Percentiles rank a stretch among this genome's conserved stretches.
phyloP scores from a whole-genome alignment of 495 filamentous ascomycete species.

The Monascus purpureus region DNA sequence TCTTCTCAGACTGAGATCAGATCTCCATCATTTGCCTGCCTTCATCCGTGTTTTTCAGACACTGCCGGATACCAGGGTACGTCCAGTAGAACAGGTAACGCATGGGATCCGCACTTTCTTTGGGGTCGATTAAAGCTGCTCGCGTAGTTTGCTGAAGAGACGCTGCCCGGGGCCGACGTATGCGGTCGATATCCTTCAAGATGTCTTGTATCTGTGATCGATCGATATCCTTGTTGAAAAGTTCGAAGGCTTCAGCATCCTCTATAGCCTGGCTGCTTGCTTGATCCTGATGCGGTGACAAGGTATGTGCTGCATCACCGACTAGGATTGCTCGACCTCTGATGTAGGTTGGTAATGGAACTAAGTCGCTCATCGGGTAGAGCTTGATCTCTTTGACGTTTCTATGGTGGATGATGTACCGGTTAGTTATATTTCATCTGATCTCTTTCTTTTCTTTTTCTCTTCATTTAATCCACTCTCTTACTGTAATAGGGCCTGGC shows the following conservation, averaged over 20 bases:
- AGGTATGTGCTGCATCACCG: conserved; percentile 32
- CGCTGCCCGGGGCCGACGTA: conserved; percentile 10
- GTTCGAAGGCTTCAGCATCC: conserved; percentile 17
- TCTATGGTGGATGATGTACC: no score
- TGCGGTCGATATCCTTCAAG: conserved; percentile 8
- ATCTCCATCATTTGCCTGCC: conserved; percentile 13
- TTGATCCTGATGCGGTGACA: conserved; percentile 22
- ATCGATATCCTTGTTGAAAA: conserved; percentile 3
- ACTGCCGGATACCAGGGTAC: not conserved
- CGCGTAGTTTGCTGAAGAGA: conserved; percentile 1
- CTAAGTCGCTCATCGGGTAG: conserved; percentile 6
- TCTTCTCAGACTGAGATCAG: no score
- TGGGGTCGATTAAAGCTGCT: not conserved
- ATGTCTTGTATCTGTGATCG: not conserved
- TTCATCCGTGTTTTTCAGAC: not conserved
- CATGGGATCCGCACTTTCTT: not conserved
- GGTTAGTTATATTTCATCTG: no score
- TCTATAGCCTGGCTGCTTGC: conserved; percentile 24
- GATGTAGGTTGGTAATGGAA: conserved; percentile 11
- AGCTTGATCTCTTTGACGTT: conserved; percentile 1
- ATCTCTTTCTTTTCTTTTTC: no score
- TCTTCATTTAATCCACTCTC: not conserved
- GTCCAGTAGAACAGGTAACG: not conserved
- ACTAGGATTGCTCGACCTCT: conserved; percentile 21
- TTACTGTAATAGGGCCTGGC: not conserved